Percentiles rank a stretch among this genome's conserved stretches.
phyloP scores from a whole-genome alignment of 371 early-diverging fungal genomes.

The Rhizopus arrhizus region DNA sequence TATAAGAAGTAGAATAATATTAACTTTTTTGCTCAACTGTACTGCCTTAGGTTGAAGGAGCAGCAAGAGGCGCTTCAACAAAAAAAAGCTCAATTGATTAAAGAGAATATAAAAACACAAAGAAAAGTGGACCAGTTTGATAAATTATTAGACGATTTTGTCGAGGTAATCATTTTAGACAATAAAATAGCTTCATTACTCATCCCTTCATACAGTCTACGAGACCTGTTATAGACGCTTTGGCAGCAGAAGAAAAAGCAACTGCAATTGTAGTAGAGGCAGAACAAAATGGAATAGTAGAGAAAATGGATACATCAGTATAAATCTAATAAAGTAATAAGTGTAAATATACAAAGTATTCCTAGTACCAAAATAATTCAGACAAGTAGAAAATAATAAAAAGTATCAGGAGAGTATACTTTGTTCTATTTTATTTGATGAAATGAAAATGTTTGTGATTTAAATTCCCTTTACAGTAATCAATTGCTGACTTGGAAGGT shows the following conservation, averaged over 20 bases:
- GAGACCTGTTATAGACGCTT: constrained; percentile 27
- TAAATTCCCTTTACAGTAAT: too few relatives aligned
- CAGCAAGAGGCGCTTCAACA: constrained; percentile 40
- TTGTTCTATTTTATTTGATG: not conserved
- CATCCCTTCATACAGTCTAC: constrained; percentile 15
- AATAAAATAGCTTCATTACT: not conserved
- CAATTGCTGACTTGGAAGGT: too few relatives aligned
- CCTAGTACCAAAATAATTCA: not conserved
- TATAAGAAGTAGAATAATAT: not conserved
- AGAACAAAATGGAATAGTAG: not conserved
- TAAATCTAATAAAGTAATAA: constrained; percentile 6
- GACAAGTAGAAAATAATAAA: not conserved
- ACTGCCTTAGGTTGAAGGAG: constrained; percentile 36
- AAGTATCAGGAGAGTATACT: not conserved
- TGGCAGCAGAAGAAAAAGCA: constrained; percentile 15
- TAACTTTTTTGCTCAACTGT: not conserved
- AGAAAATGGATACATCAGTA: constrained; percentile 25
- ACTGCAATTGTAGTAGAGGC: not conserved
- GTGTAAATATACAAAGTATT: not conserved
- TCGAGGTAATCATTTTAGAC: constrained; percentile 28
- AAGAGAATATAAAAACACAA: constrained; percentile 47
- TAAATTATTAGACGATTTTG: constrained; percentile 47
- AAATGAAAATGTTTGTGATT: too few relatives aligned
- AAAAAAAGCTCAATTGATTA: constrained; percentile 39
- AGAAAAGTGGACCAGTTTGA: constrained; percentile 48